Conservation (phyloP, 495 filamentous ascomycete genomes). For the Neurospora sp. region DNA sequence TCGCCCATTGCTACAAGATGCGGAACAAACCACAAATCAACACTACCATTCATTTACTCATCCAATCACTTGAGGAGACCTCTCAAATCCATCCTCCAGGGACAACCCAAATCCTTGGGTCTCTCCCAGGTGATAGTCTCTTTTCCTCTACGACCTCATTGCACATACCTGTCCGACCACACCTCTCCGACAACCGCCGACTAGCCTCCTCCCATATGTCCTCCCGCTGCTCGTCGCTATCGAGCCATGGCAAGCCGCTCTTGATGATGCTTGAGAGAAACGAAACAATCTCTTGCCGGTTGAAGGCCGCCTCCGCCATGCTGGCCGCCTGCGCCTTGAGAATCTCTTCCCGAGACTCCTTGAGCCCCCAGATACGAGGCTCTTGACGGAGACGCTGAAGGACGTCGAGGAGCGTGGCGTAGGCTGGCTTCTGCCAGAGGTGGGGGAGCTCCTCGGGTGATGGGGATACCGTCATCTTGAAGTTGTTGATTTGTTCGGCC, state of each 20-base stretch:
- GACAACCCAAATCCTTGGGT: background rate
- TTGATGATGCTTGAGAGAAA: conserved; percentile 74
- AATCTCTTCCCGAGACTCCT: conserved; percentile 19
- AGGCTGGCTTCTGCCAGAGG: conserved; percentile 37
- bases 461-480: conserved; percentile 5
- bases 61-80: background rate
- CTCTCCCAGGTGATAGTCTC: background rate
- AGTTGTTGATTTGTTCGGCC: background rate
- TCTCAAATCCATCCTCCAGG: background rate
- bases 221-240: conserved; percentile 60
- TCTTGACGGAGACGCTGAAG: conserved; percentile 30
- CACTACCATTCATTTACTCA: background rate
- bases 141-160: no score
- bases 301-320: conserved; percentile 10
- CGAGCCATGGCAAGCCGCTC: conserved; percentile 64
- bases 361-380: conserved; percentile 31
- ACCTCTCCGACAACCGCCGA: conserved; percentile 68
- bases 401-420: conserved; percentile 23
- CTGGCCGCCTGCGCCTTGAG: conserved; percentile 17
- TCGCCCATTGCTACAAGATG: conserved; percentile 62
- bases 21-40: background rate
- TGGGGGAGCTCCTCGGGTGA: conserved; percentile 27
- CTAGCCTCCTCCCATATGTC: conserved; percentile 71
- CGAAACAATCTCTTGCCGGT: conserved; percentile 31
- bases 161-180: conserved; percentile 50